These are phyloP conservation scores for Pseudopithomyces maydicus DNA, from an alignment of 2,329 filamentous ascomycete species.

Conservation along the genomic window DNA sequence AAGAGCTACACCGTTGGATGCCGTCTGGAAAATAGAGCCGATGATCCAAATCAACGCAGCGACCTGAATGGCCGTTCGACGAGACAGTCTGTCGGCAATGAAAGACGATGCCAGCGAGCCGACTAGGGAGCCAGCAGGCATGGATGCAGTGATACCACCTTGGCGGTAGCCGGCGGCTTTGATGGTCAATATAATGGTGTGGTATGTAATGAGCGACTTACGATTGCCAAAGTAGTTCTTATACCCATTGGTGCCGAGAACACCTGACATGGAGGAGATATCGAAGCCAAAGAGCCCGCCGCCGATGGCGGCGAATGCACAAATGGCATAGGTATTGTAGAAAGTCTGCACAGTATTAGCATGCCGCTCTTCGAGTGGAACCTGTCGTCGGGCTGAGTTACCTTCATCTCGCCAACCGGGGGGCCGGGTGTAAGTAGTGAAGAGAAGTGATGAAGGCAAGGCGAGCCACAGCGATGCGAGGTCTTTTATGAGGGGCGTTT, in stretches of 20 bases:
- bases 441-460: constrained; percentile 6
- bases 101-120: constrained; percentile 53
- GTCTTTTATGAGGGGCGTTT: constrained; percentile 18
- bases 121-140: constrained; percentile 56
- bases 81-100: constrained; percentile 53
- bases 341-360: constrained; percentile 25
- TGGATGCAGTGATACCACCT: constrained; percentile 52
- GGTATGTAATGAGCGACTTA: constrained; percentile 6
- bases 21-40: constrained; percentile 48
- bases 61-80: constrained; percentile 50
- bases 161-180: constrained; percentile 32
- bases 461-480: neutral
- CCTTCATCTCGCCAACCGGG: constrained; percentile 38
- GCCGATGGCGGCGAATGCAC: constrained; percentile 65
- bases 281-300: constrained; percentile 48
- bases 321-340: constrained; percentile 65
- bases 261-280: constrained; percentile 47
- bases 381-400: neutral
- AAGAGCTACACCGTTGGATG: constrained; percentile 45
- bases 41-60: constrained; percentile 53
- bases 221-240: constrained; percentile 44
- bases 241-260: constrained; percentile 45
- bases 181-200: constrained; percentile 8
- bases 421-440: constrained; percentile 5
- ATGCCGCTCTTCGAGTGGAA: neutral